Evolutionary conservation across 2,329 filamentous ascomycete species (phyloP), one percentile per base, ranked within the genome.

Genomic region (Colletotrichum liaoningense): DNA sequence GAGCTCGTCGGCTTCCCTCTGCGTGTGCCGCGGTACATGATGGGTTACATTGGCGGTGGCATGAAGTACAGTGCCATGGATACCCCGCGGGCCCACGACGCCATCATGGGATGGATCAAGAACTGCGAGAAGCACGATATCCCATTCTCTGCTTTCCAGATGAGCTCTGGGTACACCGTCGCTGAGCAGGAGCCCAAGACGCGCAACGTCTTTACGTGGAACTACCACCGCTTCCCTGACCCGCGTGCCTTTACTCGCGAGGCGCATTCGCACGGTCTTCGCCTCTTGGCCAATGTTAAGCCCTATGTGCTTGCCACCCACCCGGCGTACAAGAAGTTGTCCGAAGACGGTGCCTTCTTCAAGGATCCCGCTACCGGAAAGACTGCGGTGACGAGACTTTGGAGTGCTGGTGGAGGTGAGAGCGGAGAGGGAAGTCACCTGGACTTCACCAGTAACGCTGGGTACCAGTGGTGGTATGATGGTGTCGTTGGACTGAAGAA

Each of bases 101-200:
- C 87, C 0, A 83, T 93, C 3, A 83, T 93, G 58, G 86, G 89
- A 4, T 91, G 93, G 78, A 88, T 91, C 0, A 83, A 83, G 16
- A 91, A 91, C 78, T 84, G 92, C 75, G 88, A 89, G 79, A 83
- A 90, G 76, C 84, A 93, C 74, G 91, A 90, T 33, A 93, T 94
- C 63, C 92, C 92, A 2, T 93, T 91, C 77, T 93, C 91, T 0
- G 92, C 89, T 0, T 92, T 93, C 79, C 92, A 94, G 78, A 92
- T 94, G 91, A 92, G 89, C 28, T 93, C 91, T 0, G 93, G 93
- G 0, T 94, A 94, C 79, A 93, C 92, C 0, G 89, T 94, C 3
- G 88, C 92, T 0, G 91, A 93, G 76, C 85, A 84, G 0, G 88
- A 90, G 68, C 92, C 93, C 1, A 93, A 93, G 81, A 93, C 92